phyloP scores from a whole-genome alignment of 495 filamentous ascomycete species.

The Letharia columbiana region DNA sequence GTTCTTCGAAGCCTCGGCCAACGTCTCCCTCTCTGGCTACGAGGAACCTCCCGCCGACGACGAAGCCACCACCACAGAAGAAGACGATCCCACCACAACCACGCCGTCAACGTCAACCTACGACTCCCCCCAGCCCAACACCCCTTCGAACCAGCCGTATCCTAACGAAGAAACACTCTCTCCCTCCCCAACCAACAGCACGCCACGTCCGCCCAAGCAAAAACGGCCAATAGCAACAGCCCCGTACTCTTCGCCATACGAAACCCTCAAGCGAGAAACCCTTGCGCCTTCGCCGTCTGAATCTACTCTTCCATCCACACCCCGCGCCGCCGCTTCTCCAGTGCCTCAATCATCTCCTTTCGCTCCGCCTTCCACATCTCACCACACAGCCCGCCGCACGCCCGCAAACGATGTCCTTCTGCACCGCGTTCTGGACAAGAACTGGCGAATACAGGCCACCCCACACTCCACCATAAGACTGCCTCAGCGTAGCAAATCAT shows the following conservation, averaged over 20 bases:
- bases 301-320: constrained; percentile 39
- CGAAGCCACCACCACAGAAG: constrained; percentile 40
- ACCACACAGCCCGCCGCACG: constrained; percentile 24
- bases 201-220: constrained; percentile 44
- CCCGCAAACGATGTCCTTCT: constrained; percentile 57
- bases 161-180: constrained; percentile 47
- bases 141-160: constrained; percentile 46
- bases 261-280: constrained; percentile 51
- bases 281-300: constrained; percentile 35
- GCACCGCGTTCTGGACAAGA: constrained; percentile 85
- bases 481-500: constrained; percentile 23
- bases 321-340: constrained; percentile 29
- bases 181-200: constrained; percentile 43
- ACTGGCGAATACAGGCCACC: constrained; percentile 86
- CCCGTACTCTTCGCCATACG: constrained; percentile 60
- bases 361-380: constrained; percentile 36
- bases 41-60: constrained; percentile 58
- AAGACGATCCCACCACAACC: constrained; percentile 38
- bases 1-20: constrained; percentile 97
- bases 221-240: constrained; percentile 43
- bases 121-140: constrained; percentile 28
- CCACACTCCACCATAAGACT: constrained; percentile 51
- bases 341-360: constrained; percentile 42
- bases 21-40: constrained; percentile 93
- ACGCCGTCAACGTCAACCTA: constrained; percentile 37